Conservation (phyloP, 306 rosid genomes). For the Sechiopsis laciniata region DNA sequence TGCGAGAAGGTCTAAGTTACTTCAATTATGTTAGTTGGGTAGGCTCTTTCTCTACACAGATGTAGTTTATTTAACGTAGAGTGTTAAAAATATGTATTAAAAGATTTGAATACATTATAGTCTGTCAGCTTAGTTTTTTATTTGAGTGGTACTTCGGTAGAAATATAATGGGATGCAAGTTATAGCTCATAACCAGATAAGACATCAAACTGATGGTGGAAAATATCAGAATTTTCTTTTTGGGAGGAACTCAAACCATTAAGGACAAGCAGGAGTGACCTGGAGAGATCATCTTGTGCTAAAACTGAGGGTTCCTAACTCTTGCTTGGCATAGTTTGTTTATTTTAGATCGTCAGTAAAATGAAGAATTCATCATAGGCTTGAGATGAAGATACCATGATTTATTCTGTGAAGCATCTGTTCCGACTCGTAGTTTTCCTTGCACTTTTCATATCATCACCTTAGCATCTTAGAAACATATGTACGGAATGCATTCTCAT, state of each 20-base stretch:
- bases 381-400: background rate
- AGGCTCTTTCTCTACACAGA: background rate
- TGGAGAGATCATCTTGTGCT: background rate
- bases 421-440: background rate
- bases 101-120: background rate
- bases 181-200: background rate
- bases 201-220: background rate
- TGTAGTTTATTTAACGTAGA: background rate
- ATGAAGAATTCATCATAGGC: background rate
- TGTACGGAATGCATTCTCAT: background rate
- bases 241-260: background rate
- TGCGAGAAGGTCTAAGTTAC: background rate
- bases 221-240: constrained; percentile 1
- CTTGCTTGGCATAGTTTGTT: background rate
- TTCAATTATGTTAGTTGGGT: background rate
- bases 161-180: background rate
- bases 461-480: background rate
- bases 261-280: background rate
- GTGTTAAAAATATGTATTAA: background rate
- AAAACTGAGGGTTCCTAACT: too few species aligned
- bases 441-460: background rate
- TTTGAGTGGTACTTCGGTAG: background rate
- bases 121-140: background rate
- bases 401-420: background rate
- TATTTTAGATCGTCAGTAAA: background rate